A percentile compares a stretch with the other conserved stretches of the same genome.
phyloP scores from a whole-genome alignment of 2,329 filamentous ascomycete genomes.

The Amauroascus verrucosus region DNA sequence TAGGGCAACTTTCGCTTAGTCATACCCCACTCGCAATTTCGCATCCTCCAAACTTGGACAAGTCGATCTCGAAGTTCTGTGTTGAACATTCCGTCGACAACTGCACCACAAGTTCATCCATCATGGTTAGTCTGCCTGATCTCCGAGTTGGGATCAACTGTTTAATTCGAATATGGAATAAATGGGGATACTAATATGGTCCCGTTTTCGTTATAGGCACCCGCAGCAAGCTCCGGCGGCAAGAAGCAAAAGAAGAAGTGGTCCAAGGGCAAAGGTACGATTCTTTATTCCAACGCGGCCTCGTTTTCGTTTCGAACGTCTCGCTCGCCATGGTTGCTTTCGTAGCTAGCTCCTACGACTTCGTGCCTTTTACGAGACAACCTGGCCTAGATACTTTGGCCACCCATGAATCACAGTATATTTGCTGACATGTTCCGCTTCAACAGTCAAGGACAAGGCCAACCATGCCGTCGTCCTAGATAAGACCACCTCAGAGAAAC shows the following conservation, averaged over 20 bases:
- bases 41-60: slow-evolving; percentile 16
- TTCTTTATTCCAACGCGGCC: not conserved
- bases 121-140: slow-evolving; percentile 28
- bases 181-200: not conserved
- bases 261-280: slow-evolving; percentile 48
- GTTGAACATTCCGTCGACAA: slow-evolving; percentile 26
- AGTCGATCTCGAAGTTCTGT: slow-evolving; percentile 14
- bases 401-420: not conserved
- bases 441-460: slow-evolving; percentile 99
- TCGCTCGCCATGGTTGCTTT: too few species aligned
- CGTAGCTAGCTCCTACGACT: not conserved
- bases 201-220: slow-evolving; percentile 28
- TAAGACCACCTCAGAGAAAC: slow-evolving; percentile 94
- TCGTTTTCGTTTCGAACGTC: not conserved
- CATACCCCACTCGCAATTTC: slow-evolving; percentile 32
- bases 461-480: slow-evolving; percentile 97
- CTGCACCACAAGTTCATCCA: slow-evolving; percentile 28
- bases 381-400: not conserved
- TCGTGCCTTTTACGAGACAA: not conserved
- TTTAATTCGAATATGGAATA: not conserved
- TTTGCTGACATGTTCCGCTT: slow-evolving; percentile 20
- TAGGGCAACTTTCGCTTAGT: slow-evolving; percentile 28
- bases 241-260: slow-evolving; percentile 50
- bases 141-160: not conserved
- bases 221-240: slow-evolving; percentile 40